Conservation (phyloP, 768 basidiomycete genomes). For the Trametes cingulata region DNA sequence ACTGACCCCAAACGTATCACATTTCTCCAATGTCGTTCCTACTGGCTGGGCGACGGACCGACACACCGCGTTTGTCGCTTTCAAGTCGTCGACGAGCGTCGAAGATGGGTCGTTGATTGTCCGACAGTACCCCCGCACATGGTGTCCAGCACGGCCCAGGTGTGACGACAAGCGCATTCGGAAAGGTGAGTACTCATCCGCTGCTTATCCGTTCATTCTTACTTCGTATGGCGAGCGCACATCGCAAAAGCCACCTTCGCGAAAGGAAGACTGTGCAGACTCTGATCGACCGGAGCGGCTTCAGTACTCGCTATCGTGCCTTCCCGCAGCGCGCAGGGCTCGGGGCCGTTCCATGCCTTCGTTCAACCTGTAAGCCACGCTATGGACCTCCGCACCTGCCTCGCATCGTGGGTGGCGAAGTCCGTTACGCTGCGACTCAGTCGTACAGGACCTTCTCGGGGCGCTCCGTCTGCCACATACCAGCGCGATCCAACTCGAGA, state of each 20-base stretch:
- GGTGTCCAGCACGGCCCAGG: not conserved
- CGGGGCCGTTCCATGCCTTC: no score
- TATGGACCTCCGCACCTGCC: no score
- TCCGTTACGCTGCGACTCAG: no score
- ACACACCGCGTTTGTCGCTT: not conserved
- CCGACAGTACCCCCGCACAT: not conserved
- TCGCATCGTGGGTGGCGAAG: no score
- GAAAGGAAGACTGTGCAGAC: not conserved
- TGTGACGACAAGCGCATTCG: not conserved
- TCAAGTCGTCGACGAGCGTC: not conserved
- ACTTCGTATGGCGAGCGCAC: not conserved
- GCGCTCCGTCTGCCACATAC: no score
- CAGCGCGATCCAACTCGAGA: no score
- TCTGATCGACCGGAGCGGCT: no score
- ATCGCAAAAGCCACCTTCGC: not conserved
- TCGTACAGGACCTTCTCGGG: no score
- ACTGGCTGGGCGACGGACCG: not conserved
- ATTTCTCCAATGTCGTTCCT: not conserved
- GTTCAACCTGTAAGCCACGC: no score
- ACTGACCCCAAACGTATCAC: slow-evolving; percentile 5
- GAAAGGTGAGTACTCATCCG: not conserved
- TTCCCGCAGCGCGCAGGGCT: no score
- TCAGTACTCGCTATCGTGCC: no score
- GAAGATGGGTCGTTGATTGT: not conserved
- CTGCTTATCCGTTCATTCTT: not conserved